phyloP scores from a whole-genome alignment of 129 eudicot genomes.

The Ambrosia artemisiifolia region DNA sequence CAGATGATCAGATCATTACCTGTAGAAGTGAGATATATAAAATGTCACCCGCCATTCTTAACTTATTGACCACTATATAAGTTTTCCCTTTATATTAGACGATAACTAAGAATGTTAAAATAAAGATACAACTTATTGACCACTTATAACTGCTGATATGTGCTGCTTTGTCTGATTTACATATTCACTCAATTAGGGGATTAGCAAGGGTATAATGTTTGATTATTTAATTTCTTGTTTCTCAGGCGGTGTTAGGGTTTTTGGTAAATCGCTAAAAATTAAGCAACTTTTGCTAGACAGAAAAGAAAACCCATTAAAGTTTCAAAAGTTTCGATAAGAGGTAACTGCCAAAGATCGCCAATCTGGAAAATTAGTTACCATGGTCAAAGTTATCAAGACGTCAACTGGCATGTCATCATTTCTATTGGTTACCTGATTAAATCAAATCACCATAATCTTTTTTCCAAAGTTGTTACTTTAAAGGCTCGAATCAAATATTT shows the following conservation, averaged over 20 bases:
- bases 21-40: constrained; percentile 3
- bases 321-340: not conserved
- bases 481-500: not conserved
- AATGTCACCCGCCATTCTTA: not conserved
- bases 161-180: not conserved
- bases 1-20: too few species aligned
- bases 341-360: not conserved
- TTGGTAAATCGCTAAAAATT: too few species aligned
- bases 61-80: not conserved
- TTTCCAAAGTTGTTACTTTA: not conserved
- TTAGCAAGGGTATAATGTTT: too few species aligned
- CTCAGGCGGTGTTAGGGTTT: too few species aligned
- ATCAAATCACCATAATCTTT: not conserved
- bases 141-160: not conserved
- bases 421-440: not conserved
- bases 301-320: not conserved
- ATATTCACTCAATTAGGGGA: not conserved
- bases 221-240: too few species aligned
- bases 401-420: not conserved
- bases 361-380: not conserved
- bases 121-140: too few species aligned
- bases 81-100: not conserved
- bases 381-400: not conserved
- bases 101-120: not conserved
- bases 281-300: not conserved